phyloP scores from a whole-genome alignment of 352 stramenopile species.

The Globisporangium nagaii region DNA sequence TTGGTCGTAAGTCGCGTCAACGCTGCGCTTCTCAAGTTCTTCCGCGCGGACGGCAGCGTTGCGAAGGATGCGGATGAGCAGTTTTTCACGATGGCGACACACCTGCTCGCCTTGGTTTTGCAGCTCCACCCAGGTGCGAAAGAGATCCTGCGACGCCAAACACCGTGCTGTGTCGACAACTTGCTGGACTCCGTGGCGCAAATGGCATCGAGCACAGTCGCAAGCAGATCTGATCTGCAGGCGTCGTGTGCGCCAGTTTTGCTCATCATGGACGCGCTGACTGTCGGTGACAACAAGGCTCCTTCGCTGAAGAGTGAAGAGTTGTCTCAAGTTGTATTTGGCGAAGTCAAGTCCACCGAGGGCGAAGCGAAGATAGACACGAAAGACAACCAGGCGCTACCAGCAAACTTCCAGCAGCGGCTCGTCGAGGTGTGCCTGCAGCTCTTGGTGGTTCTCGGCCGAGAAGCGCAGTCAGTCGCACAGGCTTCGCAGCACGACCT shows the following conservation, averaged over 20 bases:
- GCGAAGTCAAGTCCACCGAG: not conserved
- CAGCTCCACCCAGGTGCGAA: constrained; percentile 45
- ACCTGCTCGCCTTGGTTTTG: constrained; percentile 70
- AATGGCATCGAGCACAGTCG: not conserved
- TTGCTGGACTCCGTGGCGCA: constrained; percentile 36
- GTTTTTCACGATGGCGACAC: constrained; percentile 44
- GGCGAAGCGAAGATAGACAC: constrained; percentile 8
- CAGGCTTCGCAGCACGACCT: constrained; percentile 4
- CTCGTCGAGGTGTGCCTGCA: constrained; percentile 34
- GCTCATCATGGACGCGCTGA: constrained; percentile 60
- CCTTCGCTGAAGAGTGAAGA: constrained; percentile 2
- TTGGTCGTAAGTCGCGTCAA: constrained; percentile 51
- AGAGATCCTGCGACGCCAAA: constrained; percentile 29
- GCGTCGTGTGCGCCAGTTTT: constrained; percentile 52
- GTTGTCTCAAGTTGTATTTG: constrained; percentile 9
- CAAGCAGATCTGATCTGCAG: constrained; percentile 7
- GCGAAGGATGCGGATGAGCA: constrained; percentile 10
- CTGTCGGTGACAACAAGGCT: not conserved
- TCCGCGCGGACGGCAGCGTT: constrained; percentile 18
- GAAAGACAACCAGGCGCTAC: constrained; percentile 11
- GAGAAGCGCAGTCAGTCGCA: not conserved
- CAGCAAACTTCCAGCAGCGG: constrained; percentile 24
- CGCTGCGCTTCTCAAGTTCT: constrained; percentile 35
- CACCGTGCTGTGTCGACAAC: constrained; percentile 39
- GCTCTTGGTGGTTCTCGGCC: constrained; percentile 10